These are phyloP conservation scores for Tillandsia fasciculata DNA, from an alignment of 176 grass and related monocot genomes.

Conservation along the genomic window DNA sequence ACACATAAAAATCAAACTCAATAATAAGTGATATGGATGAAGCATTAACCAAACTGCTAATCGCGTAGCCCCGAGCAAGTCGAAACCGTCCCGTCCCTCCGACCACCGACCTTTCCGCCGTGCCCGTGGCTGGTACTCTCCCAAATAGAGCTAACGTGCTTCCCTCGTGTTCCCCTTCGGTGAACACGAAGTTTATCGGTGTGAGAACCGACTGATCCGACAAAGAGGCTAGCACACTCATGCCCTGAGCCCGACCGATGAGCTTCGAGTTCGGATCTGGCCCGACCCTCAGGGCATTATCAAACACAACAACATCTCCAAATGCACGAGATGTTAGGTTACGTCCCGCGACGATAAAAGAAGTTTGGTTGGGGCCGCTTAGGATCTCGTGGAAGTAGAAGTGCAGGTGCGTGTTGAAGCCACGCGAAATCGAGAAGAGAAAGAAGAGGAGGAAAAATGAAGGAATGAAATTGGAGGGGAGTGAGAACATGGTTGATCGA, in stretches of 20 bases:
- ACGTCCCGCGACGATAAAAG: constrained; percentile 8
- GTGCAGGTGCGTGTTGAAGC: constrained; percentile 9
- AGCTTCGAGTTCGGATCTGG: constrained; percentile 21
- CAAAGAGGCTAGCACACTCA: not conserved
- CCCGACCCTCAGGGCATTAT: constrained; percentile 16
- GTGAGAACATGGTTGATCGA: not conserved
- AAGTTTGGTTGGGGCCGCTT: constrained; percentile 12
- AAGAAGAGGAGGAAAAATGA: not conserved
- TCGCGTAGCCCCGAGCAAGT: constrained; percentile 13
- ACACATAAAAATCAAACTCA: constrained; percentile 22
- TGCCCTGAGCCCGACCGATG: constrained; percentile 20
- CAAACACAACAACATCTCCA: constrained; percentile 19
- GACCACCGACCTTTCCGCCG: constrained; percentile 15
- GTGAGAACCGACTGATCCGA: not conserved
- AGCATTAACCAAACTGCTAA: constrained; percentile 4
- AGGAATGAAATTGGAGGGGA: not conserved
- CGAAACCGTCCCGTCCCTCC: constrained; percentile 17
- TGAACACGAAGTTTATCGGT: constrained; percentile 22
- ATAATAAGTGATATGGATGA: not conserved
- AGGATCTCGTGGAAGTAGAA: constrained; percentile 31
- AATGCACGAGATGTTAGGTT: constrained; percentile 11
- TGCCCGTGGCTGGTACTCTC: not conserved
- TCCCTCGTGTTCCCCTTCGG: constrained; percentile 13
- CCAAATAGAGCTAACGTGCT: constrained; percentile 21
- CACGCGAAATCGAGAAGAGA: not conserved